phyloP scores from a whole-genome alignment of 2,329 filamentous ascomycete genomes.

The Diaporthe australafricana region DNA sequence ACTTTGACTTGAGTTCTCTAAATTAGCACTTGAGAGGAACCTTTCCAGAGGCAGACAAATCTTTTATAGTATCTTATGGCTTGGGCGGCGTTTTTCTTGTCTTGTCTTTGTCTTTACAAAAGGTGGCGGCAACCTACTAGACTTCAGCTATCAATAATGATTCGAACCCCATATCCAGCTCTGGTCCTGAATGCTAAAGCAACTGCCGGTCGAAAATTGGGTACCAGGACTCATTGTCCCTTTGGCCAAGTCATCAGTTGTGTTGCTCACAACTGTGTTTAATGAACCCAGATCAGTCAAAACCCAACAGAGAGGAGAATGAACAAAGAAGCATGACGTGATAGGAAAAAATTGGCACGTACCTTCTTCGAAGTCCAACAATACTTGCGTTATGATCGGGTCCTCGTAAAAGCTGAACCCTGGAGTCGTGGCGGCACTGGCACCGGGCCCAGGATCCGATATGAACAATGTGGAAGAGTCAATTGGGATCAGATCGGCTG shows the following conservation, averaged over 20 bases:
- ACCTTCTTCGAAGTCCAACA: slow-evolving; percentile 5
- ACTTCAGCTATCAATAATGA: too few species aligned
- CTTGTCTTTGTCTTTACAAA: too few species aligned
- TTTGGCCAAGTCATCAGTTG: not conserved
- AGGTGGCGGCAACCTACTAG: too few species aligned
- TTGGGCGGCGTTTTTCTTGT: too few species aligned
- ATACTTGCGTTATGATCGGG: not conserved
- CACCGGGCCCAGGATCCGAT: rapidly evolving
- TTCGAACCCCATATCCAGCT: slow-evolving; percentile 6
- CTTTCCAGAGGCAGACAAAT: too few species aligned
- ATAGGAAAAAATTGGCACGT: too few species aligned
- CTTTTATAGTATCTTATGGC: too few species aligned
- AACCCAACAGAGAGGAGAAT: too few species aligned
- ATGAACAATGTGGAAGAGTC: not conserved
- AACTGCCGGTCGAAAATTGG: not conserved
- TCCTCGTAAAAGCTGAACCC: not conserved
- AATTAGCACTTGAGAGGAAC: too few species aligned
- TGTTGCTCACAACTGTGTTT: not conserved
- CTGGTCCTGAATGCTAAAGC: slow-evolving; percentile 1
- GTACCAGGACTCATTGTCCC: not conserved
- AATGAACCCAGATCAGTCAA: not conserved
- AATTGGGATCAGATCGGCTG: not conserved
- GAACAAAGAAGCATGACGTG: too few species aligned
- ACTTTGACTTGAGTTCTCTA: too few species aligned
- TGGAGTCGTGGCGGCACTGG: not conserved